These are phyloP conservation scores for Fusarium sp. DNA, from an alignment of 2,329 filamentous ascomycete species.

Conservation along the genomic window DNA sequence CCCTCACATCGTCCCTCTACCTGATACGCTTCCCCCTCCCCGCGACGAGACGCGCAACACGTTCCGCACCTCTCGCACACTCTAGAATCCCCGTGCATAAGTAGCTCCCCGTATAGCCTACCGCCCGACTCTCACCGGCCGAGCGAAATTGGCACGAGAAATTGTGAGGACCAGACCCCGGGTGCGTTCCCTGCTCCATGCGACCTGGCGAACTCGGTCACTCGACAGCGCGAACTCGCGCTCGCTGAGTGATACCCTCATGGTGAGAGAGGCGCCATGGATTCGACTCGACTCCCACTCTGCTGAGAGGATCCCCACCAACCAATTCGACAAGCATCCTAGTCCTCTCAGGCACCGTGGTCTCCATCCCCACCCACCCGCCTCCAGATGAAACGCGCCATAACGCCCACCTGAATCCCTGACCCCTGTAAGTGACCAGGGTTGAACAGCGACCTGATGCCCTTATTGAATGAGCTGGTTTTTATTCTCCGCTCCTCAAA, in stretches of 20 bases:
- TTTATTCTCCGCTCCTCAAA: conserved; percentile 3
- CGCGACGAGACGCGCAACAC: conserved; percentile 23
- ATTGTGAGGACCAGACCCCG: conserved; percentile 11
- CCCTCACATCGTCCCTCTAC: conserved; percentile 16
- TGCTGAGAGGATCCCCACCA: conserved; percentile 15
- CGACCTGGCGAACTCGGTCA: conserved; percentile 7
- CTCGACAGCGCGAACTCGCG: conserved; percentile 1
- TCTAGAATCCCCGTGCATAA: conserved; percentile 14
- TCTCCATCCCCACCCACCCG: conserved; percentile 17
- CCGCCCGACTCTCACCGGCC: conserved; percentile 23
- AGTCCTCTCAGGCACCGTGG: conserved; percentile 2
- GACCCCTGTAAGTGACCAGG: conserved; percentile 10
- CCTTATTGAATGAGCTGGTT: conserved; percentile 23
- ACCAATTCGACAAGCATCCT: conserved; percentile 17
- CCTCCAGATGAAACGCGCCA: conserved; percentile 37
- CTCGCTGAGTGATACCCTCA: conserved; percentile 26
- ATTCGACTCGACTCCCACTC: conserved; percentile 2
- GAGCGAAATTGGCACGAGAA: conserved; percentile 22
- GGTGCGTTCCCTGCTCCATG: conserved; percentile 17
- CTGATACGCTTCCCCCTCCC: conserved; percentile 28
- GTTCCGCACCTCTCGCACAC: conserved; percentile 18
- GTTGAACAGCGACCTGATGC: conserved; percentile 18
- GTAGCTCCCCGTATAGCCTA: background rate
- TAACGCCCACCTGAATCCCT: conserved; percentile 32
- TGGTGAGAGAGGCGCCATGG: conserved; percentile 19